Conservation (phyloP, 2,329 filamentous ascomycete genomes). For the Fusarium goolgardi region DNA sequence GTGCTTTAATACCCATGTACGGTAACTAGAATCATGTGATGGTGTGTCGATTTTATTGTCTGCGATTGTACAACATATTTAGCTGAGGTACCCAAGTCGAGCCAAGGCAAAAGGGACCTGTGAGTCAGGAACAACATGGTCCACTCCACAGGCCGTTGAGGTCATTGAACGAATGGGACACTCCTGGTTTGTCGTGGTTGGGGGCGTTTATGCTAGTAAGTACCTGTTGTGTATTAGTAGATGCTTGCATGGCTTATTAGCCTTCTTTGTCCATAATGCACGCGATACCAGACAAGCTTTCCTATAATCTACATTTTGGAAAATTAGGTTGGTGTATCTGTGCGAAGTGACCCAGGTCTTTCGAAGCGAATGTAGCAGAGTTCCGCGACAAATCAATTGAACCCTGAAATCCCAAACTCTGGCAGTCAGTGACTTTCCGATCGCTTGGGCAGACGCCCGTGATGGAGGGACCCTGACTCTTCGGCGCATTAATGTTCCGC, state of each 20-base stretch:
- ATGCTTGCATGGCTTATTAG: neutral
- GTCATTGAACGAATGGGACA: slow-evolving; percentile 33
- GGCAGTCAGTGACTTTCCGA: neutral
- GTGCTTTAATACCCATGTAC: neutral
- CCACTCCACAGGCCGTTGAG: slow-evolving; percentile 3
- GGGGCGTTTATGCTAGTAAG: slow-evolving; percentile 4
- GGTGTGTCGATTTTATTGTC: neutral
- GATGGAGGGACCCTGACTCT: neutral
- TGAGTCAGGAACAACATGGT: slow-evolving; percentile 16
- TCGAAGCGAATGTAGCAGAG: neutral
- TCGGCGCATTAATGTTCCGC: slow-evolving; percentile 48
- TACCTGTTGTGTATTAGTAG: neutral
- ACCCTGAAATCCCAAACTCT: neutral
- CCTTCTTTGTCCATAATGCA: slow-evolving; percentile 22
- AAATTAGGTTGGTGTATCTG: neutral
- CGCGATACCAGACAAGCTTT: slow-evolving; percentile 26
- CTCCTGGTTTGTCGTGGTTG: slow-evolving; percentile 39
- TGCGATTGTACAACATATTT: slow-evolving; percentile 4
- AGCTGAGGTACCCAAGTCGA: neutral
- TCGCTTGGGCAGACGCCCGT: neutral
- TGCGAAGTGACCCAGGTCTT: neutral
- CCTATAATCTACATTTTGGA: neutral
- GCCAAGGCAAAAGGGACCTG: neutral
- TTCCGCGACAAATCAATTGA: neutral
- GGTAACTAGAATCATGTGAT: neutral